These are phyloP conservation scores for Haplosporangium sp. DNA, from an alignment of 371 early-diverging fungal species.

Conservation along the genomic window DNA sequence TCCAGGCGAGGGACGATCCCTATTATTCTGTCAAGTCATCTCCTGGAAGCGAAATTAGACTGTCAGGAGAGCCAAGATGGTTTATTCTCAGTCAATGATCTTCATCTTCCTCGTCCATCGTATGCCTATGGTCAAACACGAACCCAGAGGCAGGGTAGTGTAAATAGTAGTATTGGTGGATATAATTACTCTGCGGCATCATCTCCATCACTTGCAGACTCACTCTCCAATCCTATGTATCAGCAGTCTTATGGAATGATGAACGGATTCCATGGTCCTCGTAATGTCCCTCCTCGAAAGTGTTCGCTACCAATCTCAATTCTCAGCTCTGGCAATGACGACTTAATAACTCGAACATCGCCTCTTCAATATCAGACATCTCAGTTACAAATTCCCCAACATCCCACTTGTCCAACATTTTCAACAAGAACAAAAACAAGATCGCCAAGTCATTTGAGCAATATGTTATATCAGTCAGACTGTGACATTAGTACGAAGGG, in stretches of 20 bases:
- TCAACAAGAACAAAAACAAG: slow-evolving; percentile 8
- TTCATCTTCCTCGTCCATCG: slow-evolving; percentile 33
- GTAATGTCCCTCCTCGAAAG: slow-evolving; percentile 29
- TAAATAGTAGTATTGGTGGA: slow-evolving; percentile 47
- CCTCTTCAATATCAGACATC: slow-evolving; percentile 2
- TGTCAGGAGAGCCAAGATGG: slow-evolving; percentile 4
- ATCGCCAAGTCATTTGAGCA: slow-evolving; percentile 39
- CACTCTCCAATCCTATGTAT: slow-evolving; percentile 53
- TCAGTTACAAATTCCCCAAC: neutral
- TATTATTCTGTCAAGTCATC: slow-evolving; percentile 33
- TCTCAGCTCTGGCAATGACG: slow-evolving; percentile 14
- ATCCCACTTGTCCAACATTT: neutral
- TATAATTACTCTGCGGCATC: slow-evolving; percentile 45
- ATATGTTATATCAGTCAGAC: slow-evolving; percentile 17
- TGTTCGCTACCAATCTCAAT: slow-evolving; percentile 27
- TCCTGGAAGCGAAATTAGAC: slow-evolving; percentile 14
- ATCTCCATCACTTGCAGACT: slow-evolving; percentile 50
- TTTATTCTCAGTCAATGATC: slow-evolving; percentile 15
- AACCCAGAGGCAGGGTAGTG: slow-evolving; percentile 46
- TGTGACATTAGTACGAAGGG: neutral
- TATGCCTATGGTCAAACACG: slow-evolving; percentile 40
- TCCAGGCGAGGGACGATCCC: slow-evolving; percentile 37
- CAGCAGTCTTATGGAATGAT: slow-evolving; percentile 24
- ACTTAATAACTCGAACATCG: neutral
- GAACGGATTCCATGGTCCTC: neutral